Evolutionary conservation across 1,139 yeast species (phyloP).

Genomic region (Blastobotrys buckinghamii): DNA sequence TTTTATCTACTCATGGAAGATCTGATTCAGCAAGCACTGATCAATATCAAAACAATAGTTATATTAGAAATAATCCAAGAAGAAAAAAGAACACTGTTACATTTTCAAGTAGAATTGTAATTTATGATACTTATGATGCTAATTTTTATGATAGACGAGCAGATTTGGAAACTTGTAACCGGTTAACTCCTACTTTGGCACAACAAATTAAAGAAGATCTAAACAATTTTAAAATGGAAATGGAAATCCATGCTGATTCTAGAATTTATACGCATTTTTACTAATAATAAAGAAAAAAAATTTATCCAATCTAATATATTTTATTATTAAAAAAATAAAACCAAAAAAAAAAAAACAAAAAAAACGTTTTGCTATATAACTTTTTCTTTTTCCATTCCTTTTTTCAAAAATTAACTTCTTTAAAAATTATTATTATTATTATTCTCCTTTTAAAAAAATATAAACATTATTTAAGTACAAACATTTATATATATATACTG

Average conservation of each 20-base stretch:
- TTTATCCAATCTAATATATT: too few relatives aligned
- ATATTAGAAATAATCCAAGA: neutral
- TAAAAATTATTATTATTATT: too few relatives aligned
- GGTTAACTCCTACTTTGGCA: constrained; percentile 81
- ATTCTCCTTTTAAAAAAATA: too few relatives aligned
- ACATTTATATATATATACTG: too few relatives aligned
- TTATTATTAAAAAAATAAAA: too few relatives aligned
- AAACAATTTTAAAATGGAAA: constrained; percentile 59
- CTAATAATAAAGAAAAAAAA: too few relatives aligned
- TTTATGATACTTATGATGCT: constrained; percentile 81
- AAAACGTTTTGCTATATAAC: too few relatives aligned
- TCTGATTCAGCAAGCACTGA: constrained; percentile 3
- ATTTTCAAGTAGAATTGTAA: constrained; percentile 76
- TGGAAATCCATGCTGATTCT: constrained; percentile 78
- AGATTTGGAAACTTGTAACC: constrained; percentile 89
- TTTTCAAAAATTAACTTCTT: too few relatives aligned
- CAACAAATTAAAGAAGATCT: constrained; percentile 84
- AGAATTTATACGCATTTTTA: constrained; percentile 80
- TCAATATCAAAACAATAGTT: neutral
- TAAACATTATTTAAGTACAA: too few relatives aligned
- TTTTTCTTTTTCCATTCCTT: neutral
- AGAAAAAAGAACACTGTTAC: constrained; percentile 39
- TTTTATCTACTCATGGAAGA: constrained; percentile 6
- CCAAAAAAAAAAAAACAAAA: too few relatives aligned
- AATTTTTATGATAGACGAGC: constrained; percentile 92